Evolutionary conservation across 257 asterid genomes (phyloP), one percentile per base, ranked within the genome.

Genomic region (Solanum clarkiae): DNA sequence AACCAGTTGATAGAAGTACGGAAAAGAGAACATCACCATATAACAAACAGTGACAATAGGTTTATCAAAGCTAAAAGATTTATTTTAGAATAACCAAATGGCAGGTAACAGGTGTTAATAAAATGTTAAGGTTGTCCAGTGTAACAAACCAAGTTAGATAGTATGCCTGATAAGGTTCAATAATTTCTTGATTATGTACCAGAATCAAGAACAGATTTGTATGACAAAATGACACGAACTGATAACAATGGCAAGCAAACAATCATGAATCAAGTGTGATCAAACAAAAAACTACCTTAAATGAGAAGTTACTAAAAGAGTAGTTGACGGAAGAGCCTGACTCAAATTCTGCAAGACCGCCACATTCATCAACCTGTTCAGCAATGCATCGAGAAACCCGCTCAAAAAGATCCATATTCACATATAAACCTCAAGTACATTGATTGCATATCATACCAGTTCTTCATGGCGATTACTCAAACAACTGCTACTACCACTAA

Each of bases 291-390:
- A 59, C 69, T 90, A 95, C 99, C 99, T 96, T 96, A 54, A 96
- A 96, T 4, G 99, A 96, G 91, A 96, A 96, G 89, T 96, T 96
- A 91, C 99, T 96, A 79, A 96, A 96, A 88, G 99, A 95, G 84
- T 94, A 94, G 88, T 96, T 88, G 88, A 94, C 90, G 65, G 94
- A 92, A 88, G 88, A 88, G 91, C 91, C 88, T 11, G 98, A 87
- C 53, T 95, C 98, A 36, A 93, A 94, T 84, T 94, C 99, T 2
- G 92, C 71, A 68, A 89, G 85, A 56, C 97, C 93, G 53, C 82
- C 93, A 71, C 92, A 94, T 87, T 94, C 99, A 65, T 96, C 99
- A 65, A 92, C 98, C 91, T 92, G 92, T 71, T 54, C 56, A 55
- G 77, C 40, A 49, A 82, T 82, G 84, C 84, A 84, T 63, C 20